phyloP scores from a whole-genome alignment of 2,329 filamentous ascomycete genomes.

The Coniosporium tulheliwenetii region DNA sequence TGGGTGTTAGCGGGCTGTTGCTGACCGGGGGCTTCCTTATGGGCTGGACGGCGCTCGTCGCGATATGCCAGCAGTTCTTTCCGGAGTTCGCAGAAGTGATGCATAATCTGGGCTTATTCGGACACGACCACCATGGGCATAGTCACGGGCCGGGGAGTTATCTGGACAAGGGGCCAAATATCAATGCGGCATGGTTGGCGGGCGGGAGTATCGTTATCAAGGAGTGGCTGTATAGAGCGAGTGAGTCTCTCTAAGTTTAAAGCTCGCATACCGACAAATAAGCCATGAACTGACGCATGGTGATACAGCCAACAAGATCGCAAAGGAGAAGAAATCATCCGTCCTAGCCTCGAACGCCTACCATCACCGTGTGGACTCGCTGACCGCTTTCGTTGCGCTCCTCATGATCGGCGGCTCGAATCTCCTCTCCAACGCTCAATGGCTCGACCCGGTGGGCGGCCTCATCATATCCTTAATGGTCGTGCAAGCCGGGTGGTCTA shows the following conservation, averaged over 20 bases:
- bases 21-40: slow-evolving; percentile 84
- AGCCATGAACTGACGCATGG: slow-evolving; percentile 9
- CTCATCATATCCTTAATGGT: slow-evolving; percentile 88
- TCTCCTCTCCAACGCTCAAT: slow-evolving; percentile 67
- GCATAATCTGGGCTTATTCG: slow-evolving; percentile 25
- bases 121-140: slow-evolving; percentile 42
- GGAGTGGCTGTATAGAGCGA: slow-evolving; percentile 93
- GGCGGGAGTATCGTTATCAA: slow-evolving; percentile 81
- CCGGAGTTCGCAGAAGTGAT: slow-evolving; percentile 27
- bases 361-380: slow-evolving; percentile 89
- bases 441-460: slow-evolving; percentile 89
- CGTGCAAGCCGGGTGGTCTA: slow-evolving; percentile 74
- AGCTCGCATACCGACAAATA: too few relatives aligned
- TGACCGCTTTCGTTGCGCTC: slow-evolving; percentile 87
- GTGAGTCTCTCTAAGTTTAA: too few relatives aligned
- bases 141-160: slow-evolving; percentile 39
- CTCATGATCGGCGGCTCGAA: slow-evolving; percentile 82
- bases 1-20: slow-evolving; percentile 85
- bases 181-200: slow-evolving; percentile 91
- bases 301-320: slow-evolving; percentile 74
- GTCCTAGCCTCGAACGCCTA: slow-evolving; percentile 92
- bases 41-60: slow-evolving; percentile 51
- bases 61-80: slow-evolving; percentile 35
- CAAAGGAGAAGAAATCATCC: slow-evolving; percentile 83
- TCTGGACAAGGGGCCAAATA: slow-evolving; percentile 53